Base-by-base conservation (phyloP, 768 basidiomycete genomes). In the Suillus weaverae region DNA sequence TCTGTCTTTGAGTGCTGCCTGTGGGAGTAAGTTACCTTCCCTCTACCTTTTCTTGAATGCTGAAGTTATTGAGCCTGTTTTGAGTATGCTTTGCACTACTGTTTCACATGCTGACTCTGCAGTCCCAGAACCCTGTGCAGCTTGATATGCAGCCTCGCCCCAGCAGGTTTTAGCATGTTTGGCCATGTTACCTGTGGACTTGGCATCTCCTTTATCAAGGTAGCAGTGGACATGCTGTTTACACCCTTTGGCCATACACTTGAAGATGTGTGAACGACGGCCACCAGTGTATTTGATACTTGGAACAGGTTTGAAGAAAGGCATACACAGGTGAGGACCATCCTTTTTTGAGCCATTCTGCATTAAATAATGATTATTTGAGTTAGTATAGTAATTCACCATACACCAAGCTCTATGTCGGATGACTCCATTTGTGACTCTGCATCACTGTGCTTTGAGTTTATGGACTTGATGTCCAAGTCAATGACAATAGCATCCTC, bases 1-100 rank as follows among this genome's bases (percentile, higher is more conserved):
- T 41, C 67, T 2, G 53, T 33, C n/a, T 54, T 46, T 1, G 70
- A 72, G 55, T 71, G 69, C 38, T 70, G 70, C 8, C 62, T 36
- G 61, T 74, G 70, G 5, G 72, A 75, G 68, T 75, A 81, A 0
- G 71, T 73, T 1, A 75, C 69, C 11, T 73, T 74, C 11, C 72
- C 71, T 62, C 75, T 76, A 0, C 71, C 72, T 11, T 68, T 71
- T 36, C 35, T 73, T 68, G 55, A 80, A 79, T 9, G 64, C 65
- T 0, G 70, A 56, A 0, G 71, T 77, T 14, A 80, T 78, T 20
- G 69, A 8, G 75, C 76, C 41, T 18, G n/a, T 46, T 46, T 46
- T 10, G 3, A 46, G 46, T 22, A 46, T n/a, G n/a, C 46, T 46
- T 22, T 46, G 0, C 4, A 46, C n/a, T n/a, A n/a, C 10, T 2